These are phyloP conservation scores for Favolaschia claudopus DNA, from an alignment of 768 basidiomycete species.

Conservation along the genomic window DNA sequence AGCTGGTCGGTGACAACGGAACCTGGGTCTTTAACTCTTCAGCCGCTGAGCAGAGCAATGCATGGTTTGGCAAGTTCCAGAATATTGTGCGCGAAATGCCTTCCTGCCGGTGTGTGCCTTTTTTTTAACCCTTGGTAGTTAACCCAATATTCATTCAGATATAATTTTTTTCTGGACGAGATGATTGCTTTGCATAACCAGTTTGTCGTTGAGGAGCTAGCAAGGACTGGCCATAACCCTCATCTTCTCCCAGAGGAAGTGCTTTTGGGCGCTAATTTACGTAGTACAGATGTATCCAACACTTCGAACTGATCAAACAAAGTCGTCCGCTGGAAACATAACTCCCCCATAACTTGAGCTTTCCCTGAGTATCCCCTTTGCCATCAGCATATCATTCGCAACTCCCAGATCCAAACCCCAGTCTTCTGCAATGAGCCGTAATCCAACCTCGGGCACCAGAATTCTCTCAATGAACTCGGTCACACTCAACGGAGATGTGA, in stretches of 20 bases:
- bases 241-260: background rate
- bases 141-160: background rate
- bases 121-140: background rate
- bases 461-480: constrained; percentile 3
- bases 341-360: background rate
- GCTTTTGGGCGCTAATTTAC: background rate
- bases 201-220: background rate
- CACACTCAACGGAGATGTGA: background rate
- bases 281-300: background rate
- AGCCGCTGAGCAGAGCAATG: constrained; percentile 35
- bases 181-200: constrained; percentile 33
- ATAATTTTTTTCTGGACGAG: constrained; percentile 39
- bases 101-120: background rate
- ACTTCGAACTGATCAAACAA: background rate
- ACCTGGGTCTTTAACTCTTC: constrained; percentile 41
- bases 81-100: constrained; percentile 33
- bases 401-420: background rate
- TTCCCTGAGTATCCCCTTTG: background rate
- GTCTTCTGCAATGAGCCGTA: constrained; percentile 4
- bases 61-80: constrained; percentile 33
- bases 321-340: background rate
- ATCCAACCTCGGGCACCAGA: background rate
- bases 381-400: background rate
- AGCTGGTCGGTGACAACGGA: constrained; percentile 24
- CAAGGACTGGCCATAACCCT: background rate